Evolutionary conservation across 2,329 filamentous ascomycete species (phyloP).

Genomic region (Simplicillium sp.): DNA sequence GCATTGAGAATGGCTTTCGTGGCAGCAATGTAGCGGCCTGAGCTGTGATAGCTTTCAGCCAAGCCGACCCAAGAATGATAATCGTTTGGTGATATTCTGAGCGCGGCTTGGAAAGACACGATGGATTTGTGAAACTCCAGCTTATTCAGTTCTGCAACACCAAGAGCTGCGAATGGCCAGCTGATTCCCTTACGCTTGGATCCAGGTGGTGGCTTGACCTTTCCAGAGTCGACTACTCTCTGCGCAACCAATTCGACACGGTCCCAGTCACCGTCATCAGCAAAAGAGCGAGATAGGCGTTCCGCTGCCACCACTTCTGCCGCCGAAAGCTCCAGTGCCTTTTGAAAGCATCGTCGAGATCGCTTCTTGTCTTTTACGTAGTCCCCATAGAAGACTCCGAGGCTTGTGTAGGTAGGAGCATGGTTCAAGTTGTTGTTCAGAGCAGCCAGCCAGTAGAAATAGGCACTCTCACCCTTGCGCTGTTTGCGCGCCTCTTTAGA

Average conservation of each 20-base stretch:
- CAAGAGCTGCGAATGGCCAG: constrained; percentile 91
- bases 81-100: constrained; percentile 74
- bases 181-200: constrained; percentile 89
- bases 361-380: constrained; percentile 81
- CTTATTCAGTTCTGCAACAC: constrained; percentile 89
- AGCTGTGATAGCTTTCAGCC: constrained; percentile 95
- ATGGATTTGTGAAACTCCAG: constrained; percentile 85
- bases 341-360: constrained; percentile 88
- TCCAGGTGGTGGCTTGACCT: constrained; percentile 79
- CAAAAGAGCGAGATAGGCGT: constrained; percentile 75
- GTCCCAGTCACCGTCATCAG: constrained; percentile 89
- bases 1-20: constrained; percentile 85
- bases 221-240: constrained; percentile 89
- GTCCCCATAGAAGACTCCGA: constrained; percentile 86
- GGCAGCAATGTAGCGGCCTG: constrained; percentile 87
- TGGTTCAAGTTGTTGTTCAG: constrained; percentile 81
- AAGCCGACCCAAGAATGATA: constrained; percentile 96
- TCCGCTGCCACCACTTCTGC: constrained; percentile 83
- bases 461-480: constrained; percentile 61
- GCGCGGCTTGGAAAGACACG: constrained; percentile 80
- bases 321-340: constrained; percentile 85
- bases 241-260: constrained; percentile 88
- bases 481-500: constrained; percentile 68
- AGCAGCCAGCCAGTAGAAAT: constrained; percentile 71
- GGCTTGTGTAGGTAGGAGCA: constrained; percentile 81